These are phyloP conservation scores for Wickerhamiella qilinensis DNA, from an alignment of 805 yeast species.

Conservation along the genomic window DNA sequence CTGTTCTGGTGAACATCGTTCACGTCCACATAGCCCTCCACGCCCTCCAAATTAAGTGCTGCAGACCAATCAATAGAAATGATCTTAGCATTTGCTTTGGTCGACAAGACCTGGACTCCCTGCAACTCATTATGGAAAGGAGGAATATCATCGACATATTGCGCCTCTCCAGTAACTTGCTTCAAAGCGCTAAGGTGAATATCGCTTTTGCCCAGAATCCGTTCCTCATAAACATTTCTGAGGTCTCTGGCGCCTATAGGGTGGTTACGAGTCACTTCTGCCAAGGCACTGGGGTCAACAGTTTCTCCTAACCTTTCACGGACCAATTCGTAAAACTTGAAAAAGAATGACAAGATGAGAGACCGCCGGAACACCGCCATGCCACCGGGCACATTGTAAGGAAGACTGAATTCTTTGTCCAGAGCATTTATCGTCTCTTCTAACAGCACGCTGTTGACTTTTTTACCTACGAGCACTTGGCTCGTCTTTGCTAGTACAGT, in stretches of 20 bases:
- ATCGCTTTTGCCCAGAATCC: slow-evolving; percentile 26
- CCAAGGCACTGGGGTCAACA: slow-evolving; percentile 19
- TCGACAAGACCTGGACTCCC: slow-evolving; percentile 29
- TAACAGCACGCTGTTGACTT: slow-evolving; percentile 7
- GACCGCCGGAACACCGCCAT: slow-evolving; percentile 32
- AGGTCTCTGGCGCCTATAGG: slow-evolving; percentile 27
- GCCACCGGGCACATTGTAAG: slow-evolving; percentile 33
- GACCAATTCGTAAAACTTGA: slow-evolving; percentile 27
- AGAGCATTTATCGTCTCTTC: slow-evolving; percentile 9
- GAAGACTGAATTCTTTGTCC: slow-evolving; percentile 26
- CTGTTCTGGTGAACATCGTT: slow-evolving; percentile 24
- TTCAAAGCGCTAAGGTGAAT: slow-evolving; percentile 31
- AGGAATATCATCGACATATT: slow-evolving; percentile 30
- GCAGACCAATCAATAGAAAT: slow-evolving; percentile 25
- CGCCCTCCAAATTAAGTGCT: slow-evolving; percentile 27
- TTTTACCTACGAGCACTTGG: slow-evolving; percentile 14
- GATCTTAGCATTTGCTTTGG: slow-evolving; percentile 30
- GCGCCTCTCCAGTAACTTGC: slow-evolving; percentile 34
- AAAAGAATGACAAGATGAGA: slow-evolving; percentile 31
- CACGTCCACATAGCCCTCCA: slow-evolving; percentile 28
- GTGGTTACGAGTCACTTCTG: slow-evolving; percentile 23
- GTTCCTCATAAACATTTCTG: slow-evolving; percentile 24
- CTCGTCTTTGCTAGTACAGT: slow-evolving; percentile 27
- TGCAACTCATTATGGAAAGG: slow-evolving; percentile 27
- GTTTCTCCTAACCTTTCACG: slow-evolving; percentile 9